Evolutionary conservation across 768 basidiomycete genomes (phyloP), one percentile per base, ranked within the genome.

Genomic region (Suillus plorans): DNA sequence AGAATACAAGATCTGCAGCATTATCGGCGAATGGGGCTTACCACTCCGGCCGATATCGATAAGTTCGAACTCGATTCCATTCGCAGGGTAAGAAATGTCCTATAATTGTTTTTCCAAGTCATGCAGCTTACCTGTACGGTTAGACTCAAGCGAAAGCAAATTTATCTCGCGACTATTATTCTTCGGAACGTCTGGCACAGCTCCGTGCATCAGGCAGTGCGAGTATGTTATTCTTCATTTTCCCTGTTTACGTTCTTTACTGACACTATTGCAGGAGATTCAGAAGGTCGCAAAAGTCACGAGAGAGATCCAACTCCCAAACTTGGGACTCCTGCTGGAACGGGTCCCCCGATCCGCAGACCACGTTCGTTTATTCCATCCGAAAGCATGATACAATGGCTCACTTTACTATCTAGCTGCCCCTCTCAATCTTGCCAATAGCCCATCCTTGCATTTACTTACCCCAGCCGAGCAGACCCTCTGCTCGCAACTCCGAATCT

Each of bases 1-100:
- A 84, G 90, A 45, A 97, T 99, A 72, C 85, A 89, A 68, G 95
- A 99, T 69, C 80, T 99, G 28, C 97, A 99, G 72, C 87, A 90
- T 58, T 97, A 94, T 74, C 89, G 97, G 9, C 84, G 90, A 41
- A 85, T 93, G 73, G 97, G 97, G 0, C 79, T 99, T 34, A 88
- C 88, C 2, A 91, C 91, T 2, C 77, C 87, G 9, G 89, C 89
- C n/a, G 97, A 98, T 68, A 92, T 96, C 41, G 94, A 97, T 49
- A 93, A 91, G 71, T 98, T 94, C 71, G 92, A 95, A 55, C 75
- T 78, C 44, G 93, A 94, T 72, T 80, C 87, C 61, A 79, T 83
- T 36, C 90, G 90, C 69, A 81, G 94, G 68, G 95, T 95, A 71
- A 64, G 89, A 36, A 41, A 8, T 52, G 18, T 22, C 22, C 52